Conservation (phyloP, 208 protist genomes). For the Kentomonas sorsogonicus region DNA sequence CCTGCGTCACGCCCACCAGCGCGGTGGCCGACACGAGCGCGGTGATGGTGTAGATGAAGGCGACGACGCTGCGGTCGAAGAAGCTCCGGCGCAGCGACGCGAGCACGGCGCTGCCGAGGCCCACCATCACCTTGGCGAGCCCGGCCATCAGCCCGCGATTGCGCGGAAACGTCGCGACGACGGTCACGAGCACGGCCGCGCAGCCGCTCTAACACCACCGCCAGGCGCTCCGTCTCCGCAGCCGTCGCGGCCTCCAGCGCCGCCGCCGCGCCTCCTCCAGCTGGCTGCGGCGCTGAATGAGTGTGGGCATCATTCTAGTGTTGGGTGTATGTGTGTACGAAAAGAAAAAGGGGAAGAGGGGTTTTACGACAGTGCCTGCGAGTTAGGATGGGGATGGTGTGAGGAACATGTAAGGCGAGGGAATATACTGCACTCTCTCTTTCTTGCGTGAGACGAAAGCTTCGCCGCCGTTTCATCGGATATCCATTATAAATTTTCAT, state of each 20-base stretch:
- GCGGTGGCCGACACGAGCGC: slow-evolving; percentile 31
- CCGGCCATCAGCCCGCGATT: slow-evolving; percentile 58
- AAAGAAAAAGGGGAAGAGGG: slow-evolving; percentile 7
- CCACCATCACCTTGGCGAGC: slow-evolving; percentile 62
- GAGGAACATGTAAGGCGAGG: too few species aligned
- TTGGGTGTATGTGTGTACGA: too few species aligned
- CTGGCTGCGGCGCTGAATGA: too few species aligned
- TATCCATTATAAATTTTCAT: too few species aligned
- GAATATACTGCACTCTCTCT: too few species aligned
- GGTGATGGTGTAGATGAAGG: slow-evolving; percentile 70
- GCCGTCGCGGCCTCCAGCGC: slow-evolving; percentile 27
- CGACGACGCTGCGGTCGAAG: slow-evolving; percentile 40
- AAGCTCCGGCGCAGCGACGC: slow-evolving; percentile 45
- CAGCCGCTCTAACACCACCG: slow-evolving; percentile 40
- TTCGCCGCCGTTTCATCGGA: too few species aligned
- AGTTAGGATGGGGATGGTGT: too few species aligned
- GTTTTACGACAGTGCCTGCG: too few species aligned
- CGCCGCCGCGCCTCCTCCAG: too few species aligned
- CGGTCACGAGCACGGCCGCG: slow-evolving; percentile 41
- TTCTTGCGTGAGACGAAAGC: too few species aligned
- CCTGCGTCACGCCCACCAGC: slow-evolving; percentile 19
- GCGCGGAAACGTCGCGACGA: slow-evolving; percentile 50
- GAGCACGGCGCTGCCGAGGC: slow-evolving; percentile 61
- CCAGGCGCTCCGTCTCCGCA: slow-evolving; percentile 33
- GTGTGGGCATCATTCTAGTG: too few species aligned